Conservation (phyloP, 805 yeast genomes). For the Debaryomyces tyrocola region DNA sequence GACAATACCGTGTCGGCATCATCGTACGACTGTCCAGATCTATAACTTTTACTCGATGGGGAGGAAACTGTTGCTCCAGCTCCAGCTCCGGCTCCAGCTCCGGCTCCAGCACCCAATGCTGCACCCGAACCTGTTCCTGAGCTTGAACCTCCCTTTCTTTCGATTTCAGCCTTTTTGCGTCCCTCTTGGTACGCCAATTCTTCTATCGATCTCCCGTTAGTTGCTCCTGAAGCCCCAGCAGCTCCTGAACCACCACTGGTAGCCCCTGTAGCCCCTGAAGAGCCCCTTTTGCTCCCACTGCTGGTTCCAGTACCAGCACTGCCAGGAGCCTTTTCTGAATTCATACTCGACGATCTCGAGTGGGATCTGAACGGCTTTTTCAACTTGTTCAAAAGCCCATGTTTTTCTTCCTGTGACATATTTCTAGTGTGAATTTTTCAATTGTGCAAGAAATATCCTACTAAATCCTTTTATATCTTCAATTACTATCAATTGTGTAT, state of each 20-base stretch:
- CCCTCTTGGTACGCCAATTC: slow-evolving; percentile 7
- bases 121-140: background rate
- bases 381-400: slow-evolving; percentile 19
- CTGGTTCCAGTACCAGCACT: too few relatives aligned
- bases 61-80: background rate
- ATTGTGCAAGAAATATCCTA: background rate
- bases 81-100: too few relatives aligned
- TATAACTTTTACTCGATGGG: background rate
- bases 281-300: too few relatives aligned
- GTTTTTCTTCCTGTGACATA: slow-evolving; percentile 16
- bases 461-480: background rate
- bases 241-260: background rate
- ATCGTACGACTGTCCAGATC: background rate
- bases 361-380: slow-evolving; percentile 20
- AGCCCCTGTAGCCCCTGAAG: background rate
- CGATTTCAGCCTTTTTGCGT: background rate
- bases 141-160: background rate
- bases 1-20: background rate
- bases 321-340: background rate
- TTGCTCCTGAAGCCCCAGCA: background rate
- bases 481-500: too few relatives aligned
- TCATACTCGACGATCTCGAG: slow-evolving; percentile 1
- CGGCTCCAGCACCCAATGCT: background rate
- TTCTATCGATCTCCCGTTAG: background rate
- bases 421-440: background rate